Evolutionary conservation across 805 yeast species (phyloP).

Genomic region (Monosporozyma aquatica): DNA sequence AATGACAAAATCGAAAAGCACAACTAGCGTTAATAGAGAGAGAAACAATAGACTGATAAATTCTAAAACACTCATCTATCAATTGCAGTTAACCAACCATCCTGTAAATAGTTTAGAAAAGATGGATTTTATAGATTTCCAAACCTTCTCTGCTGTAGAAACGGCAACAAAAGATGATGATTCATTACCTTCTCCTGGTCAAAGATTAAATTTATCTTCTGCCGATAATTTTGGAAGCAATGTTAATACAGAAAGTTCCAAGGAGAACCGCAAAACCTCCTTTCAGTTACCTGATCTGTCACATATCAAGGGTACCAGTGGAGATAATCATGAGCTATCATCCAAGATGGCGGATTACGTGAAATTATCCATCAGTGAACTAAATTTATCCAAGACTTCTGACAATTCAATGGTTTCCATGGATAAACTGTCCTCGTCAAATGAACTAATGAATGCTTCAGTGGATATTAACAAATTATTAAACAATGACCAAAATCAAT

Average conservation of each 20-base stretch:
- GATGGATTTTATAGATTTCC: constrained; percentile 43
- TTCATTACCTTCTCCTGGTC: constrained; percentile 25
- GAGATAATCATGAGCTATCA: background rate
- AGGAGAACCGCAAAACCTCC: background rate
- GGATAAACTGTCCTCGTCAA: background rate
- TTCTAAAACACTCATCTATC: too few relatives aligned
- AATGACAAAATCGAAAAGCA: too few relatives aligned
- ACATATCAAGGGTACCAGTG: background rate
- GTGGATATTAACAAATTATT: constrained; percentile 1
- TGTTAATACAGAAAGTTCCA: background rate
- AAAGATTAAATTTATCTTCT: constrained; percentile 20
- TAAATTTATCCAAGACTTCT: background rate
- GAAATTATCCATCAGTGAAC: constrained; percentile 3
- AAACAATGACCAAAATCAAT: constrained; percentile 4
- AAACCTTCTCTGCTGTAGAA: constrained; percentile 32
- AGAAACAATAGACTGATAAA: too few relatives aligned
- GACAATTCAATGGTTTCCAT: background rate
- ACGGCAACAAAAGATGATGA: constrained; percentile 9
- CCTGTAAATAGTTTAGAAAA: background rate
- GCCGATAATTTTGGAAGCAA: background rate
- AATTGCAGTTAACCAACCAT: too few relatives aligned
- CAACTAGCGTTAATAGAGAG: too few relatives aligned
- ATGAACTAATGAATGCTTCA: background rate
- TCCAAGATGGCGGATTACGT: constrained; percentile 3
- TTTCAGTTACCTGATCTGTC: background rate